Conservation (phyloP, 805 yeast genomes). For the Vanderwaltozyma tropicalis region DNA sequence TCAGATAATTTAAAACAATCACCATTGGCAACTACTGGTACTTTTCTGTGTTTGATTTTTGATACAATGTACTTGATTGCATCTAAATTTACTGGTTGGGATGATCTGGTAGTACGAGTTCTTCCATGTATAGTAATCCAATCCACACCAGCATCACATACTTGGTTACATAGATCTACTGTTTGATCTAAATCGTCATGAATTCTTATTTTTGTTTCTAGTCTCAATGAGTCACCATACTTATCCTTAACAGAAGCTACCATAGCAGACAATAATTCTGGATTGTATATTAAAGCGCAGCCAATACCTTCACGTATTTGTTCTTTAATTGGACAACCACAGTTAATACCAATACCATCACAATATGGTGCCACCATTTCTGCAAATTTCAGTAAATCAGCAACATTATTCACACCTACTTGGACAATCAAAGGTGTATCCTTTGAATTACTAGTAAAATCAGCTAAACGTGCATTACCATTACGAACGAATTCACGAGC, state of each 20-base stretch:
- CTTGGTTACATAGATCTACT: slow-evolving; percentile 53
- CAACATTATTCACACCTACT: slow-evolving; percentile 78
- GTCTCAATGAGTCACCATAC: slow-evolving; percentile 60
- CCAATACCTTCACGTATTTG: slow-evolving; percentile 95
- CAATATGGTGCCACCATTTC: slow-evolving; percentile 84
- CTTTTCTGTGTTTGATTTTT: slow-evolving; percentile 30
- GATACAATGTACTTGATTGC: slow-evolving; percentile 62
- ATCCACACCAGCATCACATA: slow-evolving; percentile 85
- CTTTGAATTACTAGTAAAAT: slow-evolving; percentile 65
- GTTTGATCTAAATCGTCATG: slow-evolving; percentile 71
- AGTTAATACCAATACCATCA: slow-evolving; percentile 90
- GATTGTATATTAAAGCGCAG: slow-evolving; percentile 82
- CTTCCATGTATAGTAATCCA: slow-evolving; percentile 93
- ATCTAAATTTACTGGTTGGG: slow-evolving; percentile 71
- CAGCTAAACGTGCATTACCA: slow-evolving; percentile 67
- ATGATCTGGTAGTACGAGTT: slow-evolving; percentile 72
- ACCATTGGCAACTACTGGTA: slow-evolving; percentile 97
- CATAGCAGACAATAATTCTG: slow-evolving; percentile 73
- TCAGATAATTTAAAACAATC: slow-evolving; percentile 70
- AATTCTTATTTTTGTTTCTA: slow-evolving; percentile 88
- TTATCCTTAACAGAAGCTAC: slow-evolving; percentile 69
- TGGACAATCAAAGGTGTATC: slow-evolving; percentile 78
- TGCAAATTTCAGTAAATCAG: slow-evolving; percentile 71
- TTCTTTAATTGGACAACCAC: slow-evolving; percentile 95
- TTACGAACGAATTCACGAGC: slow-evolving; percentile 92